These are phyloP conservation scores for Rhododendron henanense DNA, from an alignment of 148 eudicot genomes.

Conservation along the genomic window DNA sequence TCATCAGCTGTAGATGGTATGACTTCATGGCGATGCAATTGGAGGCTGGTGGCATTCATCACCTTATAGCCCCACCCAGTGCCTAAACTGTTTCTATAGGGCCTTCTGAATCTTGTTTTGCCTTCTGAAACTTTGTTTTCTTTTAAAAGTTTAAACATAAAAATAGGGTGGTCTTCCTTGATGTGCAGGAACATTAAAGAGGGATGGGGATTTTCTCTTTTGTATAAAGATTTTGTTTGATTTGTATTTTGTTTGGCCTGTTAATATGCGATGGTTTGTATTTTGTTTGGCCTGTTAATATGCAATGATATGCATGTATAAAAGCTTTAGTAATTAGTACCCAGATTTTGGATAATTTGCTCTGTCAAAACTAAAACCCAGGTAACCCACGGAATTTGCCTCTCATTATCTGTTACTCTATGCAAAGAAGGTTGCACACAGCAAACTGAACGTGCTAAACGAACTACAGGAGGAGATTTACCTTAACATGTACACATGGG, in stretches of 20 bases:
- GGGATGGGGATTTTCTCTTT: too few relatives aligned
- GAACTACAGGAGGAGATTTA: background rate
- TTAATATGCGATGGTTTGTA: too few relatives aligned
- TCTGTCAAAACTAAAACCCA: background rate
- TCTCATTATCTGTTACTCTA: background rate
- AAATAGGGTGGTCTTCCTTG: background rate
- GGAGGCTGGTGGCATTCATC: slow-evolving; percentile 24
- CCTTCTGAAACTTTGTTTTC: background rate
- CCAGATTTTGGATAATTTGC: background rate
- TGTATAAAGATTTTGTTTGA: background rate
- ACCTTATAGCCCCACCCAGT: slow-evolving; percentile 30
- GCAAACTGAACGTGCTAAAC: background rate
- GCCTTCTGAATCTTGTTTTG: background rate
- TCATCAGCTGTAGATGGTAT: background rate
- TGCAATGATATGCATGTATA: background rate
- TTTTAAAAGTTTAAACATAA: background rate
- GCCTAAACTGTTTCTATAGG: slow-evolving; percentile 9
- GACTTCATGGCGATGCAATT: slow-evolving; percentile 13
- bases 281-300: background rate
- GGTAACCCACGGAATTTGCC: background rate
- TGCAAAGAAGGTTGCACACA: background rate
- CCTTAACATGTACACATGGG: background rate
- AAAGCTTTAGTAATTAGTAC: background rate
- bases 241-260: too few relatives aligned
- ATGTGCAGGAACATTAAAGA: too few relatives aligned